Evolutionary conservation across 352 stramenopile genomes (phyloP).

Genomic region (Phytophthora syringae): DNA sequence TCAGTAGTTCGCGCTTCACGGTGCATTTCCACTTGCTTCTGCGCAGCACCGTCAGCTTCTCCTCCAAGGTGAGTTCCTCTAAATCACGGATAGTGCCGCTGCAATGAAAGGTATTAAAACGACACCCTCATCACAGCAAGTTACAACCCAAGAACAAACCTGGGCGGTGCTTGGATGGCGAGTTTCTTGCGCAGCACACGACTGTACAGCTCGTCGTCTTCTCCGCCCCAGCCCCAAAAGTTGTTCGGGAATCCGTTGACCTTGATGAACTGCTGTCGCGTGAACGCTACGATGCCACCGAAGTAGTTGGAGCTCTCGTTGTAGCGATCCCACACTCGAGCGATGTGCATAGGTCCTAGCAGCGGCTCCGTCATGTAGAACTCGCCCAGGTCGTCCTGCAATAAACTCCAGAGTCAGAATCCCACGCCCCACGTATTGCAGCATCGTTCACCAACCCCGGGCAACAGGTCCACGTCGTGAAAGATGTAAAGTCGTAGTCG

Average conservation of each 20-base stretch:
- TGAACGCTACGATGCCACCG: constrained; percentile 94
- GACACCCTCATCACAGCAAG: too few relatives aligned
- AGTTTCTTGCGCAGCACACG: constrained; percentile 60
- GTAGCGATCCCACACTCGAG: constrained; percentile 94
- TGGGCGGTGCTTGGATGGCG: constrained; percentile 41
- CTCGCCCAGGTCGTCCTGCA: constrained; percentile 69
- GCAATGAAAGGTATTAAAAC: too few relatives aligned
- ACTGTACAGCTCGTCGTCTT: constrained; percentile 65
- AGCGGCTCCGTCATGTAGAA: constrained; percentile 79
- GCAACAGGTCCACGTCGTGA: constrained; percentile 97
- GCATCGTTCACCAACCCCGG: constrained; percentile 42
- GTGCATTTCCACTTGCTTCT: constrained; percentile 62
- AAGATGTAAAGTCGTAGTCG: constrained; percentile 92
- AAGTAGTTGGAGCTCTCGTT: constrained; percentile 95
- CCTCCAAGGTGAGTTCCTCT: constrained; percentile 47
- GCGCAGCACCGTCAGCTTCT: constrained; percentile 50
- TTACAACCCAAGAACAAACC: constrained; percentile 27
- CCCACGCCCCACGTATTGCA: neutral
- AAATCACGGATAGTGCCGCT: constrained; percentile 59
- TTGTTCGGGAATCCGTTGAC: constrained; percentile 97
- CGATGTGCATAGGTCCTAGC: constrained; percentile 92
- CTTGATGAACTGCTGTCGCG: constrained; percentile 83
- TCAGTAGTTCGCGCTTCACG: constrained; percentile 57
- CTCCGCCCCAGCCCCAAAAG: constrained; percentile 89
- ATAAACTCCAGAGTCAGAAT: constrained; percentile 1